Conservation (phyloP, 2,329 filamentous ascomycete species). For the Alternaria solani region DNA sequence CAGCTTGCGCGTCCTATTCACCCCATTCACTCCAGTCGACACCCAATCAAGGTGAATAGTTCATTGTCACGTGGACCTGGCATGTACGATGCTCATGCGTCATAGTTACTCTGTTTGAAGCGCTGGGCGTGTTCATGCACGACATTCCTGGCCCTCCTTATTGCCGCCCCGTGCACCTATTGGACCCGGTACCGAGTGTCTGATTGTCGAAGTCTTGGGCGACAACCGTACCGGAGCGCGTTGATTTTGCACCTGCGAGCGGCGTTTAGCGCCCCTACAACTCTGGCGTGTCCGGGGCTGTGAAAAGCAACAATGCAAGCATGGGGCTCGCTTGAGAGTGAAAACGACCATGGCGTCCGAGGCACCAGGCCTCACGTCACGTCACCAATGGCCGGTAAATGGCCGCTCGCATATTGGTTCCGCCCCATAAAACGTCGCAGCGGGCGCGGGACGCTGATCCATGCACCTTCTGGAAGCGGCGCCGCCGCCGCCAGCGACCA, state of each 20-base stretch:
- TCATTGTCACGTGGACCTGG: neutral
- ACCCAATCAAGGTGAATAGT: neutral
- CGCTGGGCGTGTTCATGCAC: constrained; percentile 6
- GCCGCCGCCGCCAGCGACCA: constrained; percentile 8
- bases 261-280: neutral
- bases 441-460: constrained; percentile 21
- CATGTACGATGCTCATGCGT: neutral
- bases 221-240: neutral
- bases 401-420: constrained; percentile 15
- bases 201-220: neutral
- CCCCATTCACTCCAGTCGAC: neutral
- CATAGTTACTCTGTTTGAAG: neutral
- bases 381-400: constrained; percentile 6
- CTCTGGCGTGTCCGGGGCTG: neutral
- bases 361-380: constrained; percentile 10
- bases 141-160: neutral
- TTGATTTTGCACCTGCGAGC: neutral
- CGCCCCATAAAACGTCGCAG: constrained; percentile 15
- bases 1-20: neutral
- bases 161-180: neutral
- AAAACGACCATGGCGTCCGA: neutral
- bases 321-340: neutral
- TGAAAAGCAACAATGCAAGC: neutral
- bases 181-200: neutral
- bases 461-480: constrained; percentile 23